Evolutionary conservation across 1,284 basidiomycete genomes (phyloP).

Genomic region (Pascua guehoae): DNA sequence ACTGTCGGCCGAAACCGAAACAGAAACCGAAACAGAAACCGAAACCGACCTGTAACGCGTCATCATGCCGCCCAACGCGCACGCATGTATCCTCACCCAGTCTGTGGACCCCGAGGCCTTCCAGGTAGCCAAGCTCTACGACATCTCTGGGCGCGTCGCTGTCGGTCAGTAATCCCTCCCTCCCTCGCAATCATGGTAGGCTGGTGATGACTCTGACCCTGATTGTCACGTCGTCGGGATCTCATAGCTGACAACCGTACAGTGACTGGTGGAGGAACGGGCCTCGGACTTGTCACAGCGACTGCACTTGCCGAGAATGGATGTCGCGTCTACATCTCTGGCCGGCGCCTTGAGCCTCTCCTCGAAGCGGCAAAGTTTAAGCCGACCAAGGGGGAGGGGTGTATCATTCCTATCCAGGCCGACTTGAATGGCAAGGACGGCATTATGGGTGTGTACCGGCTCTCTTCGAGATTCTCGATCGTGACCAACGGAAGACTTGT

Average conservation of each 20-base stretch:
- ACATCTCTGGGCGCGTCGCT: constrained; percentile 41
- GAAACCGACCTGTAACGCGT: no score
- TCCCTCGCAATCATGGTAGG: not conserved
- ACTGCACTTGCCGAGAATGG: constrained; percentile 43
- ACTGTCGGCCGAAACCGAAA: no score
- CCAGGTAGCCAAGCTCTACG: constrained; percentile 34
- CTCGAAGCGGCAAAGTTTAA: constrained; percentile 29
- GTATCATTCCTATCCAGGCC: constrained; percentile 38
- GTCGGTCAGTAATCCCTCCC: constrained; percentile 29
- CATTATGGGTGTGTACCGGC: constrained; percentile 22
- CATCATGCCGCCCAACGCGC: constrained; percentile 1
- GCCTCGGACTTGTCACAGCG: constrained; percentile 43
- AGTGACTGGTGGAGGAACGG: constrained; percentile 46
- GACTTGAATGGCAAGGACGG: constrained; percentile 44
- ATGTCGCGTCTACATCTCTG: constrained; percentile 44
- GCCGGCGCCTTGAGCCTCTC: constrained; percentile 38
- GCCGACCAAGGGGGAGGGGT: constrained; percentile 20
- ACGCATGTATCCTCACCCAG: not conserved
- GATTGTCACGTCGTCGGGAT: not conserved
- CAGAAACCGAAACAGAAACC: no score
- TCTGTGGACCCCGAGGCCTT: constrained; percentile 23
- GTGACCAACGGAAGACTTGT: no score
- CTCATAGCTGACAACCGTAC: constrained; percentile 18
- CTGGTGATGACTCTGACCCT: not conserved
- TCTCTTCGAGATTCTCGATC: not conserved